Evolutionary conservation across 2,329 filamentous ascomycete species (phyloP).

Genomic region (Leptographium radiaticola): DNA sequence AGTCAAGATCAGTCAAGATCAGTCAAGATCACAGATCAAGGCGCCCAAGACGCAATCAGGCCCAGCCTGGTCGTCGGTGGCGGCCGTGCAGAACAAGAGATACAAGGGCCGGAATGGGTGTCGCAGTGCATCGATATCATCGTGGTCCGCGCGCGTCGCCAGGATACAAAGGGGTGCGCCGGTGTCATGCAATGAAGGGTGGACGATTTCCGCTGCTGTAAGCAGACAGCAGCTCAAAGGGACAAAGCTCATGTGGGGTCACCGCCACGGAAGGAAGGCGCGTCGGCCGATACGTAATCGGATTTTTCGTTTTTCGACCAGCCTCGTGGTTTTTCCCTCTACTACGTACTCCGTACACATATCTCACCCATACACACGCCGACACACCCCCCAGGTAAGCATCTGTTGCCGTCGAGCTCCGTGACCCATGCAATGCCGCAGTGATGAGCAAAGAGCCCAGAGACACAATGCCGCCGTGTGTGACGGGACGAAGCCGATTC

Average conservation of each 20-base stretch:
- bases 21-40: background rate
- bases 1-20: too few species aligned
- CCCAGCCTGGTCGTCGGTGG: background rate
- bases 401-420: too few species aligned
- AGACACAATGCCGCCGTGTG: conserved; percentile 19
- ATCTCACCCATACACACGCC: background rate
- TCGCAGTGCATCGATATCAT: background rate
- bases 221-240: too few species aligned
- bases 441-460: conserved; percentile 25
- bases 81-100: background rate
- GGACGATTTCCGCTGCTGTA: too few species aligned
- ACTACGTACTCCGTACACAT: too few species aligned
- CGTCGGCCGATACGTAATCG: too few species aligned
- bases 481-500: conserved; percentile 32
- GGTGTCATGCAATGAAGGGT: too few species aligned
- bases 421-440: background rate
- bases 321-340: too few species aligned
- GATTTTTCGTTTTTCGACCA: too few species aligned
- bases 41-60: background rate
- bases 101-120: background rate
- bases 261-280: too few species aligned
- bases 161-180: background rate
- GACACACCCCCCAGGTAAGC: background rate
- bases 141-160: background rate
- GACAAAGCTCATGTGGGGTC: too few species aligned